phyloP scores from a whole-genome alignment of 2,329 filamentous ascomycete genomes.

The Cladophialophora yegresii region DNA sequence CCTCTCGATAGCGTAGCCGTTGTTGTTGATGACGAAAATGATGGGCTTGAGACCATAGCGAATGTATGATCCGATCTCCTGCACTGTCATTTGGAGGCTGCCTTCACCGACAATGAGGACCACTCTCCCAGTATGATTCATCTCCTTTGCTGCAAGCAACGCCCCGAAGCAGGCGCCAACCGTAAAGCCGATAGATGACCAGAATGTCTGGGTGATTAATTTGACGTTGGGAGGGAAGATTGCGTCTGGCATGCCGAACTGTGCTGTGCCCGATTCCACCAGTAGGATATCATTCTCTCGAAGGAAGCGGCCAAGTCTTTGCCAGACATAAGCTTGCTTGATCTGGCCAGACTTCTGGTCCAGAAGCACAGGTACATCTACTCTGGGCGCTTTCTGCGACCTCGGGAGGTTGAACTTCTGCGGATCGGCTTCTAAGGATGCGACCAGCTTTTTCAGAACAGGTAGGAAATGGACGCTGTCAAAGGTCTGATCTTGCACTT shows the following conservation, averaged over 20 bases:
- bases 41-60: constrained; percentile 36
- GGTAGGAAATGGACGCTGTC: constrained; percentile 39
- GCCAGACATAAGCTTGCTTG: constrained; percentile 30
- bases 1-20: constrained; percentile 39
- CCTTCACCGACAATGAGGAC: constrained; percentile 38
- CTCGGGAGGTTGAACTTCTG: constrained; percentile 28
- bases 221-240: constrained; percentile 34
- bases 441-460: constrained; percentile 27
- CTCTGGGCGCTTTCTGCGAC: constrained; percentile 1
- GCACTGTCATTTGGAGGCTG: constrained; percentile 39
- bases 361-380: constrained; percentile 30
- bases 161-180: constrained; percentile 36
- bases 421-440: constrained; percentile 18
- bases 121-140: constrained; percentile 32
- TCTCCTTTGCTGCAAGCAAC: constrained; percentile 35
- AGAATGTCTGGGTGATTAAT: constrained; percentile 37
- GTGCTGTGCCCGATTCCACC: constrained; percentile 37
- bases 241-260: constrained; percentile 36
- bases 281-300: constrained; percentile 35
- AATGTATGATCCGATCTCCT: constrained; percentile 38
- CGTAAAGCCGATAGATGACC: constrained; percentile 38
- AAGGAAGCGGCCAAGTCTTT: constrained; percentile 27
- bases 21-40: constrained; percentile 38
- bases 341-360: constrained; percentile 27
- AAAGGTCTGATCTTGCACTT: constrained; percentile 21